Evolutionary conservation across 805 yeast genomes (phyloP).

Genomic region (Saccharomycopsis capsularis): DNA sequence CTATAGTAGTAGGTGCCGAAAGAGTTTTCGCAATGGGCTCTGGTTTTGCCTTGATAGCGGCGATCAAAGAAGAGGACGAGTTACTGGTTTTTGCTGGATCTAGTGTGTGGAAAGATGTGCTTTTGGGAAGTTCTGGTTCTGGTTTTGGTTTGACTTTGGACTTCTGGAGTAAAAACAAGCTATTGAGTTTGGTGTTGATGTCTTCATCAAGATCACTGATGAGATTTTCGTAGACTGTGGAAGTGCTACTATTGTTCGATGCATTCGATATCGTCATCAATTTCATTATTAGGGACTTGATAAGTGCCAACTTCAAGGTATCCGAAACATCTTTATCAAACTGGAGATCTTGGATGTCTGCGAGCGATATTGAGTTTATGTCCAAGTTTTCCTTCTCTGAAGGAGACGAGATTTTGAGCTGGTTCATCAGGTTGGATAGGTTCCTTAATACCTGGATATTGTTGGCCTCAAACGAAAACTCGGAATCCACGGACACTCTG

Average conservation of each 20-base stretch:
- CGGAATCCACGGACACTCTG: conserved; percentile 15
- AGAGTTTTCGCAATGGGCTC: not conserved
- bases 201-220: conserved; percentile 17
- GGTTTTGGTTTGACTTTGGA: not conserved
- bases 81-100: conserved; percentile 6
- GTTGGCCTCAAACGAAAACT: conserved; percentile 20
- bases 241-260: not conserved
- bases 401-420: not conserved
- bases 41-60: not conserved
- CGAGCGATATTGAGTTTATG: conserved; percentile 12
- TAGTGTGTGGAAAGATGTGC: conserved; percentile 9
- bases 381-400: not conserved
- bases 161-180: conserved; percentile 3
- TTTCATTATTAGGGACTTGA: conserved; percentile 20
- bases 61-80: not conserved
- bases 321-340: conserved; percentile 13
- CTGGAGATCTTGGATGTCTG: conserved; percentile 15
- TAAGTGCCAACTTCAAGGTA: conserved; percentile 13
- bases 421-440: conserved; percentile 2
- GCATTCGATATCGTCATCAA: conserved; percentile 1
- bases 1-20: not conserved
- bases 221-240: conserved; percentile 5
- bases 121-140: not conserved
- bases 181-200: conserved; percentile 10
- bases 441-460: no score